Conservation (phyloP, 2,329 filamentous ascomycete species). For the Ascomycota sp. region DNA sequence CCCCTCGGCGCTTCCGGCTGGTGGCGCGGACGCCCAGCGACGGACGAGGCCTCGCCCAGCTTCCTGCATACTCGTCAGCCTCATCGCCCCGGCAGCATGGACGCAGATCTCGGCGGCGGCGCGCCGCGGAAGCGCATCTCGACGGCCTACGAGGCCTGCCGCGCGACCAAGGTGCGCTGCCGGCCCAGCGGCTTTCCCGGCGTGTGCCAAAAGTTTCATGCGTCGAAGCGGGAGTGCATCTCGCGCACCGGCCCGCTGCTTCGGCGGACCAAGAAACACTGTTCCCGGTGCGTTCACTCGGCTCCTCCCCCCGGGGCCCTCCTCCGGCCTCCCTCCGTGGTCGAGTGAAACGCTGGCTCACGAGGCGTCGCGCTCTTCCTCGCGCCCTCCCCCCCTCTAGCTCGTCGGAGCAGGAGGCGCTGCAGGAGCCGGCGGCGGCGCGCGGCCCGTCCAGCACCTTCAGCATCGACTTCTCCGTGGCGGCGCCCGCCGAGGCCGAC, state of each 20-base stretch:
- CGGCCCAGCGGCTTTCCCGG: slow-evolving; percentile 23
- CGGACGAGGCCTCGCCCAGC: no score
- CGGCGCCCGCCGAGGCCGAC: slow-evolving; percentile 15
- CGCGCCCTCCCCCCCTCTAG: slow-evolving; percentile 1
- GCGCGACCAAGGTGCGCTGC: slow-evolving; percentile 32
- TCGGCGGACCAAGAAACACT: slow-evolving; percentile 24
- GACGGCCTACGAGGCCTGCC: slow-evolving; percentile 33
- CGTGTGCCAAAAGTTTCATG: slow-evolving; percentile 31
- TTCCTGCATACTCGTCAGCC: not conserved
- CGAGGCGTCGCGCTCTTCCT: slow-evolving; percentile 8
- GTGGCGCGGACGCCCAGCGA: no score
- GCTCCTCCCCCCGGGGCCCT: no score
- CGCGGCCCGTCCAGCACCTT: slow-evolving; percentile 27
- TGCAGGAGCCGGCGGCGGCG: no score
- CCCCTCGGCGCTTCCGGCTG: no score
- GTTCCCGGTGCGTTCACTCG: no score
- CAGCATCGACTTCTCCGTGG: slow-evolving; percentile 30
- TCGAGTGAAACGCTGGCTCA: no score
- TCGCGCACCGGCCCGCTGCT: slow-evolving; percentile 28
- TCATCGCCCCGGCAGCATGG: slow-evolving; percentile 1
- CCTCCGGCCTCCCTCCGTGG: no score
- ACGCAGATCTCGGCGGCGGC: slow-evolving; percentile 1
- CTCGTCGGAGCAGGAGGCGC: no score
- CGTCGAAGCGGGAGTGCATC: slow-evolving; percentile 31
- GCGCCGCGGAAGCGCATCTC: slow-evolving; percentile 8